Base-by-base conservation (phyloP, 768 basidiomycete genomes). In the Coprinopsis marcescibilis region DNA sequence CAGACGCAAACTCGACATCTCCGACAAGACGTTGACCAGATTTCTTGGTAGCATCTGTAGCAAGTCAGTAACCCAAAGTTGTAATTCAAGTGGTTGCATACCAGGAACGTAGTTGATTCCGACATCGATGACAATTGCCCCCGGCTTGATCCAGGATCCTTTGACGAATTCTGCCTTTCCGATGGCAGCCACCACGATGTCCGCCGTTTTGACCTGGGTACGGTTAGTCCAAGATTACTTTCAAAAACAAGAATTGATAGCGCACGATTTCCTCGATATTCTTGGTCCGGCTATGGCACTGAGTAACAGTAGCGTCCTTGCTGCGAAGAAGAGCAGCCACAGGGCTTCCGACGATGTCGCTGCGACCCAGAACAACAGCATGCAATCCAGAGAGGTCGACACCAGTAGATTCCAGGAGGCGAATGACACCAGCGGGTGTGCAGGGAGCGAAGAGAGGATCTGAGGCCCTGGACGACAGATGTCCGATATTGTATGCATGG, bases 401-500 rank as follows among this genome's bases (percentile, higher is more conserved):
- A 4, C 81, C 83, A n/a, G 92, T 89, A 6, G 83, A 82, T 57
- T 97, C 90, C 57, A 99, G 74, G 36, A 99, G 80, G 51, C 81
- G 80, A 57, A 98, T 88, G 44, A 93, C 85, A 15, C 91, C 96
- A 15, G 92, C 81, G 0, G 96, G 95, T 4, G 96, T 99, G 70
- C 96, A 98, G 14, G 96, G 96, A 2, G 82, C 72, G 67, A 96
- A 98, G 44, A 96, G 75, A 24, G 96, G 96, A 2, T 77, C 78
- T 4, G 89, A 82, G 27, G 92, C 88, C 55, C 93, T 83, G 36
- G 93, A 96, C 37, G 89, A 84, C 36, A 99, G 76, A 56, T 92
- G 87, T 13, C 96, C 95, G 52, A 98, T 96, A 66, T 98, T 99
- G 67, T 95, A 94, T 3, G 95, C 92, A 69, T 97, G 92, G 75